Evolutionary conservation across 495 filamentous ascomycete genomes (phyloP), one percentile per base, ranked within the genome.

Genomic region (Bombardia bombarda): DNA sequence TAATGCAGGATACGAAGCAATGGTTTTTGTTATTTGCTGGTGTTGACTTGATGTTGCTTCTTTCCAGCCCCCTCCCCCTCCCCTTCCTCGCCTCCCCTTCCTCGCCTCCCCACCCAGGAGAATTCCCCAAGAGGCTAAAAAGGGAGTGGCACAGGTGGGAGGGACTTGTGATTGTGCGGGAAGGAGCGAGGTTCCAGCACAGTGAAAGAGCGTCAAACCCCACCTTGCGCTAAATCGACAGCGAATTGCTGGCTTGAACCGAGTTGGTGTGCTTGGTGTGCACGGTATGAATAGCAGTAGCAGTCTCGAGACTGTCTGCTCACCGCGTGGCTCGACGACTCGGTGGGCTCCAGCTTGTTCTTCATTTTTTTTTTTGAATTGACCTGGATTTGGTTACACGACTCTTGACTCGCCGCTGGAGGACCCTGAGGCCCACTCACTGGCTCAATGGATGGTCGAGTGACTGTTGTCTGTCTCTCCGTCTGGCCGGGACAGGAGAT

Each of bases 121-220:
- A 40, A 17, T 23, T 25, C 18, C 25, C 7, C 33, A 24, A 49
- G 33, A 33, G 46, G 46, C 46, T 49, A 49, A 49, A 49, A 49
- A 32, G 46, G 40, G 40, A 35, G 45, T 42, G 38, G 32, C 9
- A 16, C 19, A n/a, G 23, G 35, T 35, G 40, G 46, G 33, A 49
- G 40, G 22, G 46, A 39, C 25, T 13, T 39, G 21, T 16, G 3
- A 12, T 22, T 22, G 12, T 21, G 12, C 23, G 21, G 13, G 35
- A 25, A 3, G 18, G 10, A n/a, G n/a, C n/a, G n/a, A n/a, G n/a
- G n/a, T n/a, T n/a, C n/a, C n/a, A n/a, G n/a, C n/a, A n/a, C n/a
- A n/a, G n/a, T n/a, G n/a, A n/a, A n/a, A n/a, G n/a, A n/a, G n/a
- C n/a, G n/a, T n/a, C n/a, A n/a, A n/a, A n/a, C n/a, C n/a, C n/a